phyloP scores from a whole-genome alignment of 257 asterid genomes.

The Capsicum baccatum region DNA sequence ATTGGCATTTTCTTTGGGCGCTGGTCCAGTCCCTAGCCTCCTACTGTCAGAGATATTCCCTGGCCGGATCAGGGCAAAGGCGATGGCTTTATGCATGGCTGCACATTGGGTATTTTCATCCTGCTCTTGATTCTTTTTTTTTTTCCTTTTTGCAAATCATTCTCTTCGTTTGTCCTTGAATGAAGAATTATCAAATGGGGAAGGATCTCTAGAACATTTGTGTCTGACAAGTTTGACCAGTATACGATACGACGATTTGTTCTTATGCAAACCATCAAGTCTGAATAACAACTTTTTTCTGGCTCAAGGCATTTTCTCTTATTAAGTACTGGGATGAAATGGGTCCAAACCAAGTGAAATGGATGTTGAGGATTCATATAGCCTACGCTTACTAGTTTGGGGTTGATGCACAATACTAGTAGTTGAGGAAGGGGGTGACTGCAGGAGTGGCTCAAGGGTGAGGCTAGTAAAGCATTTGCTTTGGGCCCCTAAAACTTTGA shows the following conservation, averaged over 20 bases:
- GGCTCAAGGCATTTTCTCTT: too few relatives aligned
- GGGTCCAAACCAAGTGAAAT: too few relatives aligned
- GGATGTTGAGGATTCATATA: too few relatives aligned
- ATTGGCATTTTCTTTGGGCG: constrained; percentile 78
- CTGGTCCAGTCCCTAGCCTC: constrained; percentile 92
- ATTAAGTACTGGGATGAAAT: too few relatives aligned
- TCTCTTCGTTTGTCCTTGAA: not conserved
- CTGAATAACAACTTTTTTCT: too few relatives aligned
- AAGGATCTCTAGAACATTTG: not conserved
- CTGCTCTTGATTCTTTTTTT: constrained; percentile 8
- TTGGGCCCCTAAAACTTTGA: too few relatives aligned
- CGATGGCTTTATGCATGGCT: constrained; percentile 95
- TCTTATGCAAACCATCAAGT: too few relatives aligned
- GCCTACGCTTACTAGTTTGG: too few relatives aligned
- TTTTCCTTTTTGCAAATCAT: not conserved
- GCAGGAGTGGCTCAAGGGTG: too few relatives aligned
- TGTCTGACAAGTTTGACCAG: not conserved
- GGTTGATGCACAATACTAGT: too few relatives aligned
- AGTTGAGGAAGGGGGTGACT: too few relatives aligned
- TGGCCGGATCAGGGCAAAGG: constrained; percentile 84
- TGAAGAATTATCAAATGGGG: not conserved
- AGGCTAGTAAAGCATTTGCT: too few relatives aligned
- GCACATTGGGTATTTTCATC: constrained; percentile 81
- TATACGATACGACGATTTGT: not conserved
- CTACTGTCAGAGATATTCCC: constrained; percentile 92